These are phyloP conservation scores for Salix purpurea DNA, from an alignment of 345 rosid genomes.

Conservation along the genomic window DNA sequence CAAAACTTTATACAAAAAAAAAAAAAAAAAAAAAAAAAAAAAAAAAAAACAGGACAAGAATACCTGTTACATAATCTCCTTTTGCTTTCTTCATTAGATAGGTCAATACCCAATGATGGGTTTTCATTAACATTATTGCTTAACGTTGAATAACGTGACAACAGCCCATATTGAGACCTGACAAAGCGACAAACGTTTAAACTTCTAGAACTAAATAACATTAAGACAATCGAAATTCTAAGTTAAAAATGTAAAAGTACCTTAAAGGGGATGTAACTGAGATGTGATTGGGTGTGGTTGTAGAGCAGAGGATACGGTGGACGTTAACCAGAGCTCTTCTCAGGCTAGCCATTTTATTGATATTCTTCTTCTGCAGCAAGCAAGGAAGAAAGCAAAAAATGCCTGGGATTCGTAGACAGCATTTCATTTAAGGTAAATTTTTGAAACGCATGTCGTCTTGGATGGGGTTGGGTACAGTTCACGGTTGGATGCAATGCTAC, in stretches of 20 bases:
- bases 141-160: conserved; percentile 41
- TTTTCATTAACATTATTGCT: conserved; percentile 6
- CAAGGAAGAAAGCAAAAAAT: background rate
- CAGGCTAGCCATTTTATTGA: conserved; percentile 25
- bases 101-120: conserved; percentile 43
- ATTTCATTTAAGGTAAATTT: background rate
- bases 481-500: background rate
- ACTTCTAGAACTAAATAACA: background rate
- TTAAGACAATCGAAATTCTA: background rate
- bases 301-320: conserved; percentile 39
- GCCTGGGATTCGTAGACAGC: background rate
- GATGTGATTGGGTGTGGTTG: conserved; percentile 24
- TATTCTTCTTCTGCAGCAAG: background rate
- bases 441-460: background rate
- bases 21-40: too few species aligned
- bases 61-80: conserved; percentile 75
- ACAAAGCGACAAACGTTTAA: background rate
- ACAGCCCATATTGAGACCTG: conserved; percentile 45
- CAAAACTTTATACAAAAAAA: background rate
- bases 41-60: background rate
- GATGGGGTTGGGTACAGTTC: background rate
- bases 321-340: conserved; percentile 41
- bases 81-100: conserved; percentile 69
- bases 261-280: conserved; percentile 16
- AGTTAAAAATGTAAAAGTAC: conserved; percentile 12